These are phyloP conservation scores for Ustilago crameri DNA, from an alignment of 1,284 basidiomycete genomes.

Conservation along the genomic window DNA sequence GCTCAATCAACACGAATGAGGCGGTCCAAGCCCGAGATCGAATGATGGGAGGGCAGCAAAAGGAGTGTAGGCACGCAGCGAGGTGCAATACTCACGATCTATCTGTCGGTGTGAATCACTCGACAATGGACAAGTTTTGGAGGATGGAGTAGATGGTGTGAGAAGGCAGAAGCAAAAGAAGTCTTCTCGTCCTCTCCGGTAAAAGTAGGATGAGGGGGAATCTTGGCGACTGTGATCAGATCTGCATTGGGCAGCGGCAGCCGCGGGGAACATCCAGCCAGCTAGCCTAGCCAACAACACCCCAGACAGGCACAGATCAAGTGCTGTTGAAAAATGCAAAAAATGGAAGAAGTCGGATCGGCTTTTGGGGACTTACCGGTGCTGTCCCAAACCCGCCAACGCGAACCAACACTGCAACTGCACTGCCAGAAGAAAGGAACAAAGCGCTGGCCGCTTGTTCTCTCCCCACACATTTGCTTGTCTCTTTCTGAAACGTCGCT, in stretches of 20 bases:
- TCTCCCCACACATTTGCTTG: no score
- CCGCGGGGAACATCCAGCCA: background rate
- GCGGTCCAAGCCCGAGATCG: background rate
- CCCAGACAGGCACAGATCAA: no score
- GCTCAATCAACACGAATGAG: background rate
- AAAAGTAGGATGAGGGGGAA: slow-evolving; percentile 8
- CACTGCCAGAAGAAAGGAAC: no score
- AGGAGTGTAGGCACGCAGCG: background rate
- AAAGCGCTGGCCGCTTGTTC: no score
- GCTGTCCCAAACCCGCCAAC: background rate
- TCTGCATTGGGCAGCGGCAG: background rate
- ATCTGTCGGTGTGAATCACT: slow-evolving; percentile 20
- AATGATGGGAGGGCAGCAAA: background rate
- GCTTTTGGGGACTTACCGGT: slow-evolving; percentile 42
- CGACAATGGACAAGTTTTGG: slow-evolving; percentile 12
- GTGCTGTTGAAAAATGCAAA: no score
- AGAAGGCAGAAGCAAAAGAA: slow-evolving; percentile 5
- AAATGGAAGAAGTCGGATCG: slow-evolving; percentile 35
- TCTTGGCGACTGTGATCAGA: background rate
- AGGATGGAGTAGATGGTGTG: background rate
- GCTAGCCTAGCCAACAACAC: no score
- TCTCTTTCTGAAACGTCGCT: background rate
- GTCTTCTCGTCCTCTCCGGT: slow-evolving; percentile 1
- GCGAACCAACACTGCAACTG: no score
- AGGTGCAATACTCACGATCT: slow-evolving; percentile 34